phyloP scores from a whole-genome alignment of 306 rosid genomes.

The Prunus padus region DNA sequence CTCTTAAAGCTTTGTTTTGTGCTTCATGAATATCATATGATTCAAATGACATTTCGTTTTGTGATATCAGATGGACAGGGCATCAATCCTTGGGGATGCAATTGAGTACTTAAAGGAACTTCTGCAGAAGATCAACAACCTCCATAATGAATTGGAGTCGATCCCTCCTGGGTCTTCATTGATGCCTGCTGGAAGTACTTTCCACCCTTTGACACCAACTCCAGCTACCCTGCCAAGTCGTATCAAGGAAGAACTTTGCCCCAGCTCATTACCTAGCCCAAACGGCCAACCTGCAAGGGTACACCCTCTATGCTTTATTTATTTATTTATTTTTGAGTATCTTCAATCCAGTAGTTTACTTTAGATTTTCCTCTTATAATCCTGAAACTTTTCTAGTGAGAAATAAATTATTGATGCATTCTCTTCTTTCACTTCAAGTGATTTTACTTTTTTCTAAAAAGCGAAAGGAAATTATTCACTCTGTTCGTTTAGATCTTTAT shows the following conservation, averaged over 20 bases:
- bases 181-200: slow-evolving; percentile 58
- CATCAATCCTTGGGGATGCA: slow-evolving; percentile 98
- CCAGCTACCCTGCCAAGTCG: slow-evolving; percentile 69
- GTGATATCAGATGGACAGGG: slow-evolving; percentile 83
- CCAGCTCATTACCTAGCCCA: slow-evolving; percentile 68
- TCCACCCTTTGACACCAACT: slow-evolving; percentile 86
- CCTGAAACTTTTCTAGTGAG: neutral
- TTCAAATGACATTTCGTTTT: slow-evolving; percentile 5
- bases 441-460: neutral
- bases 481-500: neutral
- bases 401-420: neutral
- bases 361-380: neutral
- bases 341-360: neutral
- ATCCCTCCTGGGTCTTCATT: slow-evolving; percentile 64
- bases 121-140: slow-evolving; percentile 81
- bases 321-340: neutral
- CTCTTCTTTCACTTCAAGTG: neutral
- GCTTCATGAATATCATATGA: neutral
- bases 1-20: neutral
- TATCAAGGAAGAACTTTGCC: slow-evolving; percentile 90
- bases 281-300: slow-evolving; percentile 82
- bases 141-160: slow-evolving; percentile 83
- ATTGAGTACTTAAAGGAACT: slow-evolving; percentile 96
- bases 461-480: neutral
- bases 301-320: neutral